phyloP scores from a whole-genome alignment of 257 asterid genomes.

The Nicotiana undulata region DNA sequence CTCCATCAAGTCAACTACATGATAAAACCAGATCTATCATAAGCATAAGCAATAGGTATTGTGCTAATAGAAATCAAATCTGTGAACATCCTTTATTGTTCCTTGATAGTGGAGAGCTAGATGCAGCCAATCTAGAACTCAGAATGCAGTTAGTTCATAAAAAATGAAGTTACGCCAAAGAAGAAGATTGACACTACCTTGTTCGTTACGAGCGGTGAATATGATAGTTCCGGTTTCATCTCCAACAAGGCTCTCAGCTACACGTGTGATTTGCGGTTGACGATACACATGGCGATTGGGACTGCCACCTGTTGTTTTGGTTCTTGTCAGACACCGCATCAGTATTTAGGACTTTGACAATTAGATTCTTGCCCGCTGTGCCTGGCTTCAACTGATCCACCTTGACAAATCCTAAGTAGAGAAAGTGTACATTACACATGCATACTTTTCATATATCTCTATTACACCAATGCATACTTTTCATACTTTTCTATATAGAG shows the following conservation, averaged over 20 bases:
- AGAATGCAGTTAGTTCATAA: background rate
- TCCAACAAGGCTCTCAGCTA: background rate
- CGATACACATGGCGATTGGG: background rate
- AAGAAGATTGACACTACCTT: background rate
- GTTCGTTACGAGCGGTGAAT: background rate
- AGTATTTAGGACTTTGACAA: background rate
- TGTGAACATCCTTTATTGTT: background rate
- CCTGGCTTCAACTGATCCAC: constrained; percentile 2
- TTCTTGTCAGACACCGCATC: background rate
- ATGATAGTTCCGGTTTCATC: constrained; percentile 1
- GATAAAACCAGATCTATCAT: background rate
- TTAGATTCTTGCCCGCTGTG: background rate
- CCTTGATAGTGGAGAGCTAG: background rate
- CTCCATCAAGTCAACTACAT: background rate
- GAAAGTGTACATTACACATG: background rate
- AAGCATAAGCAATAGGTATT: background rate
- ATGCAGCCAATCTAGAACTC: background rate
- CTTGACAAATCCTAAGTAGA: background rate
- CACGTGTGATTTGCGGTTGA: background rate
- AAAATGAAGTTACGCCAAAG: background rate
- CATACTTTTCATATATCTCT: background rate
- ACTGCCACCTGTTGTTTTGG: background rate
- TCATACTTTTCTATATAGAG: background rate
- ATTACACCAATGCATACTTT: background rate
- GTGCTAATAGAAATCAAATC: background rate